phyloP scores from a whole-genome alignment of 805 yeast genomes.

The Pichia thaimueangensis region DNA sequence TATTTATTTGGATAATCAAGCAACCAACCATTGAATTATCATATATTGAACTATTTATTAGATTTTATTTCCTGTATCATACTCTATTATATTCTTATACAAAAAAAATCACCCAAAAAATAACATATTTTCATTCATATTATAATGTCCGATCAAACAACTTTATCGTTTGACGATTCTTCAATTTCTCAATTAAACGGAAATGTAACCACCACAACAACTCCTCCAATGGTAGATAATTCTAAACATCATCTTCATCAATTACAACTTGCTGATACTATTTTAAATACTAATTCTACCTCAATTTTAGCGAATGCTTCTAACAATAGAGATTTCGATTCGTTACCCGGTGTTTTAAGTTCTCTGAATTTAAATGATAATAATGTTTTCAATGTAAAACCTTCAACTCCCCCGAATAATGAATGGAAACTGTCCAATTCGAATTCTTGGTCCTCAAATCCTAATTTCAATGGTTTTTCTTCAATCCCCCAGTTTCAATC shows the following conservation, averaged over 20 bases:
- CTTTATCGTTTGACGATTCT: slow-evolving; percentile 29
- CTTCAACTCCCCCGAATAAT: slow-evolving; percentile 25
- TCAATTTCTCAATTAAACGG: slow-evolving; percentile 21
- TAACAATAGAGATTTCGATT: slow-evolving; percentile 25
- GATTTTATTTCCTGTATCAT: too few species aligned
- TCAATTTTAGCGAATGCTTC: background rate
- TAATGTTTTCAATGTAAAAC: slow-evolving; percentile 23
- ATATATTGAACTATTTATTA: too few species aligned
- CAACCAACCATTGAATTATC: too few species aligned
- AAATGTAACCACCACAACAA: slow-evolving; percentile 25
- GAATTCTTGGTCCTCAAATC: slow-evolving; percentile 13
- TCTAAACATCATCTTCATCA: slow-evolving; percentile 3
- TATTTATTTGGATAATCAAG: too few species aligned
- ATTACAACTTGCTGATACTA: slow-evolving; percentile 10
- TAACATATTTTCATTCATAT: background rate
- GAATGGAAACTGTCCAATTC: slow-evolving; percentile 17
- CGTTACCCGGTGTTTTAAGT: slow-evolving; percentile 43
- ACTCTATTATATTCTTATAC: too few species aligned
- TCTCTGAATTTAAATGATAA: slow-evolving; percentile 37
- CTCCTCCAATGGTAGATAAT: slow-evolving; percentile 28
- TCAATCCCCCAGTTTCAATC: slow-evolving; percentile 10
- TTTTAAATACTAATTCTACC: slow-evolving; percentile 3
- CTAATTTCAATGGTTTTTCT: slow-evolving; percentile 13
- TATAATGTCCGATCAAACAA: slow-evolving; percentile 31
- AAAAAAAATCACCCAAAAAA: background rate